phyloP scores from a whole-genome alignment of 352 stramenopile genomes.

The Blastocystis sp. region DNA sequence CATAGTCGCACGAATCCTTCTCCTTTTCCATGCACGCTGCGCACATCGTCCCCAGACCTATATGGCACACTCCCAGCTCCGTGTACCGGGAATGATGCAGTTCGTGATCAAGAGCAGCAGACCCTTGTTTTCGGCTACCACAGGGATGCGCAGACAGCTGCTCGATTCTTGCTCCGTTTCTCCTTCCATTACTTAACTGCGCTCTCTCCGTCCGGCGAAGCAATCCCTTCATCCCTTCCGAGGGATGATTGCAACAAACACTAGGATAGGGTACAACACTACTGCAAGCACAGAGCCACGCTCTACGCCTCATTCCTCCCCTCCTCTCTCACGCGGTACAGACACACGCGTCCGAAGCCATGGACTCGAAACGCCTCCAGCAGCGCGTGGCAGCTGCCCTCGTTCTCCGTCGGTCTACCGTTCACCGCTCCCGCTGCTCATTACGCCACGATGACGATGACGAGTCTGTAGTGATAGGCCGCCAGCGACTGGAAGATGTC shows the following conservation, averaged over 20 bases:
- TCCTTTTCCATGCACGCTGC: constrained; percentile 36
- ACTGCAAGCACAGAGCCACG: background rate
- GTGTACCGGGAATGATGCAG: constrained; percentile 7
- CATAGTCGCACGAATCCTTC: background rate
- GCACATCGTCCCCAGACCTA: constrained; percentile 57
- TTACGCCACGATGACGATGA: constrained; percentile 38
- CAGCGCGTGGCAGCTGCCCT: background rate
- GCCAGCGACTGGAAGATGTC: constrained; percentile 50
- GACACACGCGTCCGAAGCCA: constrained; percentile 7
- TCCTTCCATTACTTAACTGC: background rate
- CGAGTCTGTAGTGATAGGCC: constrained; percentile 10
- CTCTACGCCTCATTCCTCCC: background rate
- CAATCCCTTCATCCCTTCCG: background rate
- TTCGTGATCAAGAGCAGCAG: constrained; percentile 25
- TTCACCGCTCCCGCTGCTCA: background rate
- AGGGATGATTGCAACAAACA: constrained; percentile 42
- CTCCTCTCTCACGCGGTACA: background rate
- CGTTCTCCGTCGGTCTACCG: background rate
- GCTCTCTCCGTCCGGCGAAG: background rate
- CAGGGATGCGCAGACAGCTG: constrained; percentile 40
- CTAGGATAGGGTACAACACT: background rate
- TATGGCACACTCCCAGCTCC: background rate
- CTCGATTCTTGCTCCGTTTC: constrained; percentile 9
- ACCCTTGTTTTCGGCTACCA: constrained; percentile 2
- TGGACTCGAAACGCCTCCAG: constrained; percentile 7